Conservation (phyloP, 208 protist genomes). For the Leishmania martiniquensis region DNA sequence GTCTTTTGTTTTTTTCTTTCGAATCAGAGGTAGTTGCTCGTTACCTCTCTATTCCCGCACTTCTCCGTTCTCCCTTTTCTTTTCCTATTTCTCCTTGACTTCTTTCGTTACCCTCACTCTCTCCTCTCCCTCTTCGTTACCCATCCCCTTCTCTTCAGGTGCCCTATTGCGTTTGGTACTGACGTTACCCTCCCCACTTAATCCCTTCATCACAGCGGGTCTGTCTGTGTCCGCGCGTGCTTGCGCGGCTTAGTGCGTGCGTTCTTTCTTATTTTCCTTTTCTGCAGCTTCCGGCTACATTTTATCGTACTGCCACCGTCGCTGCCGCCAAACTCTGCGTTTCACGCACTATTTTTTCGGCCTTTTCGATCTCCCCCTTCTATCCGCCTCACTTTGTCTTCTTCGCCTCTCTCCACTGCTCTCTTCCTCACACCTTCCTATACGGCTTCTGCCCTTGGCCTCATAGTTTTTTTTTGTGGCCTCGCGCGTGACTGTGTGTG, state of each 20-base stretch:
- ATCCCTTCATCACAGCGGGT: neutral
- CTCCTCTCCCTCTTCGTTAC: neutral
- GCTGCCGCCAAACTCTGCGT: no score
- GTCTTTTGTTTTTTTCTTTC: neutral
- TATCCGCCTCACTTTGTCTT: neutral
- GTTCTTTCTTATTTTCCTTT: neutral
- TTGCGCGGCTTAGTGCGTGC: neutral
- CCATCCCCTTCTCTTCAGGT: neutral
- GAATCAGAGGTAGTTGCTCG: neutral
- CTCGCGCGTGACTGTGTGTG: no score
- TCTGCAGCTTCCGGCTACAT: no score
- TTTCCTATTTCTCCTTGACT: neutral
- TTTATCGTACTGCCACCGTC: no score
- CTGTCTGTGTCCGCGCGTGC: neutral
- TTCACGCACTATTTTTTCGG: no score
- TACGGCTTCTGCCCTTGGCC: constrained; percentile 1
- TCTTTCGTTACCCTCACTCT: neutral
- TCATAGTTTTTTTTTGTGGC: neutral
- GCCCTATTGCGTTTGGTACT: neutral
- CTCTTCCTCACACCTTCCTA: neutral
- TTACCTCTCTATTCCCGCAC: no score
- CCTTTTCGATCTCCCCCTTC: neutral
- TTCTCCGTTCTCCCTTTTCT: neutral
- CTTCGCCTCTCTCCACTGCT: neutral
- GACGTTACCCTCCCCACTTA: neutral